phyloP scores from a whole-genome alignment of 306 rosid species.

The Gastrolobium bilobum region DNA sequence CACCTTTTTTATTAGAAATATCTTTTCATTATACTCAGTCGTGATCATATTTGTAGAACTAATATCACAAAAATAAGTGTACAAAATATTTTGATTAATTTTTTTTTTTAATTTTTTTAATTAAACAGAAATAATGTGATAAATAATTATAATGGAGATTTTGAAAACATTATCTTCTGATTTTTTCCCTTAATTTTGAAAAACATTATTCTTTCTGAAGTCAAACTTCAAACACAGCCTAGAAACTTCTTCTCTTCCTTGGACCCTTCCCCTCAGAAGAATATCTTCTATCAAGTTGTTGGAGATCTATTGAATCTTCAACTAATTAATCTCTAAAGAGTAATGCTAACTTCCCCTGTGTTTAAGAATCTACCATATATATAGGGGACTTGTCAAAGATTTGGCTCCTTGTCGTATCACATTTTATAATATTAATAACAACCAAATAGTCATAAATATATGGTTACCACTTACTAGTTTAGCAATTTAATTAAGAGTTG shows the following conservation, averaged over 20 bases:
- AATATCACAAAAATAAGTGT: too few species aligned
- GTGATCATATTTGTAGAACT: too few species aligned
- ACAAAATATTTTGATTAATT: too few species aligned
- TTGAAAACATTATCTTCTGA: too few species aligned
- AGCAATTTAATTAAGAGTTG: conserved; percentile 3
- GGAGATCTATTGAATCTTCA: conserved; percentile 14
- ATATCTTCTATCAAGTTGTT: neutral
- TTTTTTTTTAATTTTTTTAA: too few species aligned
- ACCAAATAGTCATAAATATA: neutral
- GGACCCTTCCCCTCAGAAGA: neutral
- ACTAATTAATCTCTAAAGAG: neutral
- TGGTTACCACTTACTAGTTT: neutral
- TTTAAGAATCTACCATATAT: neutral
- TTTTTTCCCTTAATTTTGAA: too few species aligned
- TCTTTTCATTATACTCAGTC: too few species aligned
- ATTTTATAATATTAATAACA: conserved; percentile 22
- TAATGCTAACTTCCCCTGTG: neutral
- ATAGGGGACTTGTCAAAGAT: neutral
- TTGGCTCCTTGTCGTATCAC: neutral
- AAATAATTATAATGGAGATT: too few species aligned
- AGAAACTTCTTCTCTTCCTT: conserved; percentile 3
- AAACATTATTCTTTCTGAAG: too few species aligned
- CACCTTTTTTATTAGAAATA: too few species aligned
- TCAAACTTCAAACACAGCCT: neutral
- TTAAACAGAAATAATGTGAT: too few species aligned